These are phyloP conservation scores for Alternaria alternata DNA, from an alignment of 2,329 filamentous ascomycete species.

Conservation along the genomic window DNA sequence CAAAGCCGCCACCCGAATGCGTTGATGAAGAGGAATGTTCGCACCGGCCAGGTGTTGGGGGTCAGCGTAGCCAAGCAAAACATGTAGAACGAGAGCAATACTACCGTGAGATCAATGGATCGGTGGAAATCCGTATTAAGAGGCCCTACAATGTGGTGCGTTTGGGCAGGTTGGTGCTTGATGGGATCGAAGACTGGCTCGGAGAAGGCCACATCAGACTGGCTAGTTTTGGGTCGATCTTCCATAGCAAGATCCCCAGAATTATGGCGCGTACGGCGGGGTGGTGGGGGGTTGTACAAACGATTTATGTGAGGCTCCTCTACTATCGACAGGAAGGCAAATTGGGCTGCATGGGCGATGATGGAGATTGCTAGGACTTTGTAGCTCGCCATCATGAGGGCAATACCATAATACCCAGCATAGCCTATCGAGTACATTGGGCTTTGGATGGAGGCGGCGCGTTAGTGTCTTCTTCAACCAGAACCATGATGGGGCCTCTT, in stretches of 20 bases:
- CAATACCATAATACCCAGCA: constrained; percentile 97
- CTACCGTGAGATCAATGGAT: constrained; percentile 80
- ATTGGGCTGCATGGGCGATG: constrained; percentile 90
- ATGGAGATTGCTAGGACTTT: constrained; percentile 97
- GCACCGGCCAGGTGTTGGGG: constrained; percentile 77
- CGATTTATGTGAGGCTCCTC: constrained; percentile 99
- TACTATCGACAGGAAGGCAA: constrained; percentile 88
- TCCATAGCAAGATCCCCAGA: constrained; percentile 51
- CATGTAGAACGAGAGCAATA: constrained; percentile 80
- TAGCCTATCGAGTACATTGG: constrained; percentile 67
- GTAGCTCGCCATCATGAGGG: constrained; percentile 97
- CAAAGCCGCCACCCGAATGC: constrained; percentile 86
- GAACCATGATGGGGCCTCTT: constrained; percentile 11
- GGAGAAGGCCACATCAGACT: constrained; percentile 50
- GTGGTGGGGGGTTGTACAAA: constrained; percentile 90
- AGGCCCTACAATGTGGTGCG: constrained; percentile 84
- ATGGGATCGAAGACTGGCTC: constrained; percentile 53
- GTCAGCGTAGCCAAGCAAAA: constrained; percentile 76
- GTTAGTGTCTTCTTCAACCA: constrained; percentile 12
- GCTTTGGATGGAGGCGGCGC: not conserved
- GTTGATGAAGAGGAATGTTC: constrained; percentile 80
- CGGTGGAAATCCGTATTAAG: constrained; percentile 88
- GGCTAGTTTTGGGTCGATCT: constrained; percentile 47
- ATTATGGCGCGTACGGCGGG: constrained; percentile 67
- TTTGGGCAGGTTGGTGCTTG: constrained; percentile 66